Conservation (phyloP, 768 basidiomycete genomes). For the Agaricus subrufescens region DNA sequence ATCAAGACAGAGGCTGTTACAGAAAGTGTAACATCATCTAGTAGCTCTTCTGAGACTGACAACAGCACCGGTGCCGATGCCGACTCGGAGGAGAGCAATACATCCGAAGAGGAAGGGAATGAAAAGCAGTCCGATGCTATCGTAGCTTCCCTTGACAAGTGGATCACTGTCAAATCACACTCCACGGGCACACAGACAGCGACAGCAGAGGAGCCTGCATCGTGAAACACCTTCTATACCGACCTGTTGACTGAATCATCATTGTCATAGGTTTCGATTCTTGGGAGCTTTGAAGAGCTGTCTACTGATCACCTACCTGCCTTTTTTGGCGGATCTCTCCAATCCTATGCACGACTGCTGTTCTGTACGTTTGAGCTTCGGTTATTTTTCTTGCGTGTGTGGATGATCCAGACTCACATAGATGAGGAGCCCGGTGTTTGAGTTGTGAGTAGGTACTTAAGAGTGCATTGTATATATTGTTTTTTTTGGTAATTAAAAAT, state of each 20-base stretch:
- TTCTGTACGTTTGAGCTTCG: conserved; percentile 8
- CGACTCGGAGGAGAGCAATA: conserved; percentile 72
- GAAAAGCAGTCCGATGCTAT: conserved; percentile 30
- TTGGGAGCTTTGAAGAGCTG: not conserved
- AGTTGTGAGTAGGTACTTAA: not conserved
- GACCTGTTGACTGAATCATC: not conserved
- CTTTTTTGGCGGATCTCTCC: not conserved
- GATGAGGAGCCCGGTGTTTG: conserved; percentile 6
- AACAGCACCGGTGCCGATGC: conserved; percentile 60
- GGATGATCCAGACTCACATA: conserved; percentile 11
- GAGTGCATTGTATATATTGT: conserved; percentile 2
- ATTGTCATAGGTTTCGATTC: not conserved
- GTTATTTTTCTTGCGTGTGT: conserved; percentile 6
- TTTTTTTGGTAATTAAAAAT: not conserved
- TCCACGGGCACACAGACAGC: conserved; percentile 11
- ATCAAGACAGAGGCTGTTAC: conserved; percentile 36
- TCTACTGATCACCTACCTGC: not conserved
- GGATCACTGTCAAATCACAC: conserved; percentile 70
- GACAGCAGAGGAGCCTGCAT: not conserved
- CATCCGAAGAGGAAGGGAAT: conserved; percentile 67
- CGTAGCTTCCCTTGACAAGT: conserved; percentile 56
- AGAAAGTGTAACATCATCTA: conserved; percentile 19
- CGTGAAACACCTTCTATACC: not conserved
- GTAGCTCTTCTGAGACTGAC: conserved; percentile 57
- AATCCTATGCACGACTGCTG: not conserved